Evolutionary conservation across 805 yeast species (phyloP).

Genomic region (Saturnispora ahearnii): DNA sequence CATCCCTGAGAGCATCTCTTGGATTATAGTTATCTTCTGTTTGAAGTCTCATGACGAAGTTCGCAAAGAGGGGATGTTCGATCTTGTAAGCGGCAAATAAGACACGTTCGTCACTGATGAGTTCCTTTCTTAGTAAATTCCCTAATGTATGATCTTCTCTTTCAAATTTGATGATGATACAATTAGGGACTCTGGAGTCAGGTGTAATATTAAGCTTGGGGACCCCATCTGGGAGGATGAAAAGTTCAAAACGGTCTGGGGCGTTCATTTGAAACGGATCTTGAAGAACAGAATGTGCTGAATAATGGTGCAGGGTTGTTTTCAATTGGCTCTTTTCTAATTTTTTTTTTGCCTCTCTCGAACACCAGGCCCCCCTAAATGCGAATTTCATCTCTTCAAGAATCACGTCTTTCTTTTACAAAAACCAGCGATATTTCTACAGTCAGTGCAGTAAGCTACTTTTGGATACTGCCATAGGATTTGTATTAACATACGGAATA

Average conservation of each 20-base stretch:
- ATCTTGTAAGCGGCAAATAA: slow-evolving; percentile 95
- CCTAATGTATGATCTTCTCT: slow-evolving; percentile 98
- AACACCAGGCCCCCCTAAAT: not conserved
- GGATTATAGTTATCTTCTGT: slow-evolving; percentile 95
- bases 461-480: not conserved
- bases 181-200: slow-evolving; percentile 91
- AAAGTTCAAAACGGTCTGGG: slow-evolving; percentile 97
- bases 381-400: not conserved
- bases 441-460: not conserved
- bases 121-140: slow-evolving; percentile 77
- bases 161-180: slow-evolving; percentile 86
- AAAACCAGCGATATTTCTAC: not conserved
- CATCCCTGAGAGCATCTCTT: slow-evolving; percentile 78
- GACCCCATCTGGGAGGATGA: slow-evolving; percentile 95
- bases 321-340: not conserved
- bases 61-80: slow-evolving; percentile 96
- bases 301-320: not conserved
- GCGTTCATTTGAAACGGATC: slow-evolving; percentile 65
- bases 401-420: not conserved
- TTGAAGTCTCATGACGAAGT: slow-evolving; percentile 87
- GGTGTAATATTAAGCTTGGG: slow-evolving; percentile 87
- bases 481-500: not conserved
- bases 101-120: slow-evolving; percentile 80
- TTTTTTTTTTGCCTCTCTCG: not conserved
- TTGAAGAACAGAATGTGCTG: not conserved